Base-by-base conservation (phyloP, 768 basidiomycete species). In the Clitopilus passeckerianus region DNA sequence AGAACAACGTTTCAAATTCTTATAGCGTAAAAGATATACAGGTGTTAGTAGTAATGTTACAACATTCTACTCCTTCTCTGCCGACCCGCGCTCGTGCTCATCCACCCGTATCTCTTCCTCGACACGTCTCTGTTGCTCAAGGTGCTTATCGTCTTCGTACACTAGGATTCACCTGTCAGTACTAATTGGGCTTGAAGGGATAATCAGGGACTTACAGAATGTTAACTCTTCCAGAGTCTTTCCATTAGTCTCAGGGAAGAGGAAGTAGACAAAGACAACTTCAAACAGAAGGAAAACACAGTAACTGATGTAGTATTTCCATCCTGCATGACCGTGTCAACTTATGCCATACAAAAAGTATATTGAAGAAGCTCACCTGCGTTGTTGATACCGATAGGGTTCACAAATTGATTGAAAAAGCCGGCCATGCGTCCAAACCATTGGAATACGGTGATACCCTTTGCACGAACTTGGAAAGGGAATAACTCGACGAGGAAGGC, bases 401-500 rank as follows among this genome's bases (percentile, higher is more conserved):
- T 86, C 57, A 86, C 83, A 68, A 84, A 86, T 63, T 84, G 83
- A 66, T 87, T 87, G 77, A 86, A 83, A 72, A 83, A 84, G 6
- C 80, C 74, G 6, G 82, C 82, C 27, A 75, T 69, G 12, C 84
- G 80, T 50, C 77, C 73, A 68, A 80, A 83, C 75, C 77, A 82
- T 62, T 87, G 84, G 74, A 83, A 86, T 15, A 87, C 65, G 4
- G 85, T 72, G 56, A 87, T 79, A 37, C 86, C 86, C 67, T 80
- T 82, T 1, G 86, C 79, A 59, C 86, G 83, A 27, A 78, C 78
- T 61, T 84, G 80, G 72, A 76, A 87, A 0, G 86, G 86, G 75
- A 87, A 87, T 33, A 88, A 66, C 64, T 87, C 86, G n/a, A 87
- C 85, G 60, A 86, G 69, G 77, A 77, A 86, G 5, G 85, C 85